Conservation (phyloP, 768 basidiomycete species). For the Lactarius psammicola region DNA sequence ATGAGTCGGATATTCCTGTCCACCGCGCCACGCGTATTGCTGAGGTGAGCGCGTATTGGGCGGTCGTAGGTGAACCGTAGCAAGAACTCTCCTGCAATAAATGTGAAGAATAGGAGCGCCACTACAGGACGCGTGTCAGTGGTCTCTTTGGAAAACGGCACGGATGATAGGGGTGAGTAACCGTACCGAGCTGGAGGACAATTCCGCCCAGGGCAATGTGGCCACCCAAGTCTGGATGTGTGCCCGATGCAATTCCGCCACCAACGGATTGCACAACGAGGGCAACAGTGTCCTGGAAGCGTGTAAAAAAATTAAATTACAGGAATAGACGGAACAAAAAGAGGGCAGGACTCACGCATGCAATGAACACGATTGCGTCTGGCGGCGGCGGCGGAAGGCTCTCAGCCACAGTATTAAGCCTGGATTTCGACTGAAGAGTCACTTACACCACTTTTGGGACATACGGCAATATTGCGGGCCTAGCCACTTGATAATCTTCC, state of each 20-base stretch:
- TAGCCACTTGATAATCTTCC: slow-evolving; percentile 24
- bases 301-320: background rate
- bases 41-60: background rate
- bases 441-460: slow-evolving; percentile 18
- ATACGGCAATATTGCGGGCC: slow-evolving; percentile 31
- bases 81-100: slow-evolving; percentile 14
- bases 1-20: background rate
- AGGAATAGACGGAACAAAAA: background rate
- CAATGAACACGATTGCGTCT: slow-evolving; percentile 16
- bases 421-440: slow-evolving; percentile 19
- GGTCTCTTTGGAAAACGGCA: background rate
- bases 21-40: background rate
- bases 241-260: slow-evolving; percentile 31
- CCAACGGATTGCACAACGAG: slow-evolving; percentile 35
- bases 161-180: background rate
- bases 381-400: background rate
- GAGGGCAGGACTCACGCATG: slow-evolving; percentile 6
- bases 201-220: slow-evolving; percentile 26
- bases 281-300: slow-evolving; percentile 23
- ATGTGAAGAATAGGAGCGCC: background rate
- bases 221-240: slow-evolving; percentile 13
- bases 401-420: background rate
- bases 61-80: slow-evolving; percentile 6
- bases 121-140: background rate
- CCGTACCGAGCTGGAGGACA: slow-evolving; percentile 22